Evolutionary conservation across 2,329 filamentous ascomycete species (phyloP).

Genomic region (Tolypocladium inflatum): DNA sequence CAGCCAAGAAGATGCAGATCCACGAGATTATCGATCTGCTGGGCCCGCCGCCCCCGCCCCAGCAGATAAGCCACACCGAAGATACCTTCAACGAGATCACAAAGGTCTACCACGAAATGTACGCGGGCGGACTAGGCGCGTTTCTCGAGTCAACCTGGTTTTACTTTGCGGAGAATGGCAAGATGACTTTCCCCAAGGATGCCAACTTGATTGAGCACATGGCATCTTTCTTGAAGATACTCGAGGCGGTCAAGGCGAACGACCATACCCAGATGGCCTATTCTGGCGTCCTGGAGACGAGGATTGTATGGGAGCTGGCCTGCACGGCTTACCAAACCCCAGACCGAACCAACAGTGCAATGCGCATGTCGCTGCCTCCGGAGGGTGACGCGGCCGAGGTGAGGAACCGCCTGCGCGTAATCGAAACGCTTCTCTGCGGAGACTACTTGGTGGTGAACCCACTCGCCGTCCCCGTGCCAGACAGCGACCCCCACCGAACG

Average conservation of each 20-base stretch:
- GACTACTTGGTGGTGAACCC: constrained; percentile 52
- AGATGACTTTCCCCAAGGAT: constrained; percentile 40
- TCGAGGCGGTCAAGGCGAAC: constrained; percentile 38
- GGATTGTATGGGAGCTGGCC: constrained; percentile 51
- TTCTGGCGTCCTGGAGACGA: constrained; percentile 45
- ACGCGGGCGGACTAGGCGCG: constrained; percentile 62
- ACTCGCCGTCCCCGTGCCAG: constrained; percentile 38
- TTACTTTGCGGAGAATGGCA: constrained; percentile 36
- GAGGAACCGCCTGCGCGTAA: constrained; percentile 60
- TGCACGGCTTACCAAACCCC: constrained; percentile 34
- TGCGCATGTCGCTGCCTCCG: constrained; percentile 28
- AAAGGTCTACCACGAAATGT: constrained; percentile 64
- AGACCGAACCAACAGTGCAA: constrained; percentile 22
- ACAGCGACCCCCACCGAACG: constrained; percentile 42
- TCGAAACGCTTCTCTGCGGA: constrained; percentile 70
- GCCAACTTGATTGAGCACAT: constrained; percentile 55
- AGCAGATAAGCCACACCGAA: constrained; percentile 40
- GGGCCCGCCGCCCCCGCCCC: constrained; percentile 47
- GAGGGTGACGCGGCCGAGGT: constrained; percentile 55
- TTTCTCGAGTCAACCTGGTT: constrained; percentile 85
- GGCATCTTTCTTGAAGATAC: constrained; percentile 50
- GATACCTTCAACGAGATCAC: constrained; percentile 56
- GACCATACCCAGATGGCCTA: constrained; percentile 43
- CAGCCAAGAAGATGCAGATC: constrained; percentile 52
- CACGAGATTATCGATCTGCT: constrained; percentile 60